These are phyloP conservation scores for Ulota crispa DNA, from an alignment of 225 moss, liverwort and hornwort genomes.

Conservation along the genomic window DNA sequence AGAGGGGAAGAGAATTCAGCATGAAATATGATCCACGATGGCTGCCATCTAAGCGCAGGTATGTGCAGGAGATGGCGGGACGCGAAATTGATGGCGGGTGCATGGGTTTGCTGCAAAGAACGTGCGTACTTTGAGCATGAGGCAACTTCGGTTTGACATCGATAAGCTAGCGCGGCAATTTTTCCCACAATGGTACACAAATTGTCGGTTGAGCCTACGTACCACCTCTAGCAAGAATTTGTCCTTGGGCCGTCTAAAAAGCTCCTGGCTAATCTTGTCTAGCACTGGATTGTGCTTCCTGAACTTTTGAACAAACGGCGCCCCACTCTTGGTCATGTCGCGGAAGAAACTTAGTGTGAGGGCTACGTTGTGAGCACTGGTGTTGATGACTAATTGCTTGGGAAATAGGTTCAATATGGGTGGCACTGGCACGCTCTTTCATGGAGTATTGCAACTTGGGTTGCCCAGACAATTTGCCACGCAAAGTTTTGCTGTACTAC, in stretches of 20 bases:
- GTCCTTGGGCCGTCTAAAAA: slow-evolving; percentile 60
- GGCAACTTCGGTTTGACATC: too few relatives aligned
- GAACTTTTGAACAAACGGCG: slow-evolving; percentile 86
- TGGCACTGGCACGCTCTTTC: slow-evolving; percentile 72
- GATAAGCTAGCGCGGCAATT: too few relatives aligned
- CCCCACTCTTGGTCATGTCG: slow-evolving; percentile 70
- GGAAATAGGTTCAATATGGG: slow-evolving; percentile 80
- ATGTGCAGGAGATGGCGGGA: too few relatives aligned
- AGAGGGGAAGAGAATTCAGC: too few relatives aligned
- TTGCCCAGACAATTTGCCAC: slow-evolving; percentile 94
- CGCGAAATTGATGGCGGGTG: too few relatives aligned
- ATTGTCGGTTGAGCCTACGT: slow-evolving; percentile 43
- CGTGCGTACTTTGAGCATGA: too few relatives aligned
- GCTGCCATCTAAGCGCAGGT: too few relatives aligned
- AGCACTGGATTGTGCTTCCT: slow-evolving; percentile 65
- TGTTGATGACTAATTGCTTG: slow-evolving; percentile 11
- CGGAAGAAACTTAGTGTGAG: slow-evolving; percentile 44
- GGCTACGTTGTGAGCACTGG: neutral
- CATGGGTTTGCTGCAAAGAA: too few relatives aligned
- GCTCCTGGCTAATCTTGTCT: slow-evolving; percentile 69
- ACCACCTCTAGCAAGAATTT: slow-evolving; percentile 79
- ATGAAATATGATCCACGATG: too few relatives aligned
- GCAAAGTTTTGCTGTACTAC: slow-evolving; percentile 90
- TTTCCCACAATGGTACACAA: slow-evolving; percentile 68
- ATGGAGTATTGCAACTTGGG: slow-evolving; percentile 82